These are phyloP conservation scores for Aspergillus sp. DNA, from an alignment of 2,329 filamentous ascomycete species.

Conservation along the genomic window DNA sequence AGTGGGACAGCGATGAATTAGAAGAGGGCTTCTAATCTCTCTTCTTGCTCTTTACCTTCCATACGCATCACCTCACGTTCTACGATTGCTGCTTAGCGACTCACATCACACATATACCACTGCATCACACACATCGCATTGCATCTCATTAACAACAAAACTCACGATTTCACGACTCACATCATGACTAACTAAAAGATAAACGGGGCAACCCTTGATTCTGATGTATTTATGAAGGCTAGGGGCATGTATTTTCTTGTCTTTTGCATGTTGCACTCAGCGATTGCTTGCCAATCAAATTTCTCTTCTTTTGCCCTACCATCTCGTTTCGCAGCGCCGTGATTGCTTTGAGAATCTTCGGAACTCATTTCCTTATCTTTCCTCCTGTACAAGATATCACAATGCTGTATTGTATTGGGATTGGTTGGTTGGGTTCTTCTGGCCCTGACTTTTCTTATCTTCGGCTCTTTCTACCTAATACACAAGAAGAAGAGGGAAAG, in stretches of 20 bases:
- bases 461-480: neutral
- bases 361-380: neutral
- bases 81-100: neutral
- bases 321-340: constrained; percentile 15
- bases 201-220: neutral
- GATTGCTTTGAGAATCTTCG: neutral
- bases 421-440: neutral
- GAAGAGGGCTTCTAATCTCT: constrained; percentile 46
- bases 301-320: constrained; percentile 5
- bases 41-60: neutral
- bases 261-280: neutral
- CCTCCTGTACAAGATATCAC: constrained; percentile 13
- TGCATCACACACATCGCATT: neutral
- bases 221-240: neutral
- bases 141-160: neutral
- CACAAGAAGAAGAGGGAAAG: neutral
- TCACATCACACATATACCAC: neutral
- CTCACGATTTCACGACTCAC: neutral
- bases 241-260: neutral
- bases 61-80: neutral
- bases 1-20: constrained; percentile 64
- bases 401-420: constrained; percentile 6
- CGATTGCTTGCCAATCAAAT: neutral
- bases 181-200: neutral
- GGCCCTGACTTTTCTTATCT: neutral